A percentile compares a stretch with the other conserved stretches of the same genome.
These are phyloP conservation scores for Rhodomyrtus tomentosa DNA, from an alignment of 345 rosid species.

Conservation along the genomic window DNA sequence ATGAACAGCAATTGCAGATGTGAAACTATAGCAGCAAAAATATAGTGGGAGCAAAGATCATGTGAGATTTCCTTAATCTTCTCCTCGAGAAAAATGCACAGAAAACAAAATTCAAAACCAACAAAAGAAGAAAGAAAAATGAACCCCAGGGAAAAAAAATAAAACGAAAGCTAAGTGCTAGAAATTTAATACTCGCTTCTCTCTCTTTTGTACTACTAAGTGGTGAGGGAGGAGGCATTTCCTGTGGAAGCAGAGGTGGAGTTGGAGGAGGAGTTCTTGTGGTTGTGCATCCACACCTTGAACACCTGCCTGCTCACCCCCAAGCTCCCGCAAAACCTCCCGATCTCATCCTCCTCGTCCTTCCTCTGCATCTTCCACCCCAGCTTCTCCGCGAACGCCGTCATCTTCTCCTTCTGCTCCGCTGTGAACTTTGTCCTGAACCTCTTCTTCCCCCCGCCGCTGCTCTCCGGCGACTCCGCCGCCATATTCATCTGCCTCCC, in stretches of 20 bases:
- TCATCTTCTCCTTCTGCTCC: conserved; percentile 60
- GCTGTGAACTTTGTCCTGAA: conserved; percentile 47
- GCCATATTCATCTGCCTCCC: neutral
- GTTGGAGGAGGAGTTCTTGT: conserved; percentile 31
- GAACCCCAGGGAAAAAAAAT: neutral
- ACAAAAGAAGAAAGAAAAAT: neutral
- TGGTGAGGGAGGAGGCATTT: conserved; percentile 51
- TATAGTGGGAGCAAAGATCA: neutral
- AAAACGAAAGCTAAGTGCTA: neutral
- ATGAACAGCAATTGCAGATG: neutral
- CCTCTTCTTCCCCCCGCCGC: conserved; percentile 27
- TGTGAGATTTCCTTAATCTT: neutral
- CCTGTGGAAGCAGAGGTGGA: conserved; percentile 26
- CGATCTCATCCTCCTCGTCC: conserved; percentile 45
- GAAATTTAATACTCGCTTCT: neutral
- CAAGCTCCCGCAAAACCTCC: conserved; percentile 40
- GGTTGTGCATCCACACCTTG: conserved; percentile 76
- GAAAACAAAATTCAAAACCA: neutral
- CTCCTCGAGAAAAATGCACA: neutral
- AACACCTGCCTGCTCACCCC: conserved; percentile 49
- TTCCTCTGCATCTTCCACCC: conserved; percentile 55
- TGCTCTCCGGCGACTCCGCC: conserved; percentile 1
- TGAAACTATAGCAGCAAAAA: neutral
- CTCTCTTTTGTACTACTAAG: neutral
- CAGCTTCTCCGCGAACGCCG: conserved; percentile 44